phyloP scores from a whole-genome alignment of 257 asterid species.

The Nyctanthes arbortristis region DNA sequence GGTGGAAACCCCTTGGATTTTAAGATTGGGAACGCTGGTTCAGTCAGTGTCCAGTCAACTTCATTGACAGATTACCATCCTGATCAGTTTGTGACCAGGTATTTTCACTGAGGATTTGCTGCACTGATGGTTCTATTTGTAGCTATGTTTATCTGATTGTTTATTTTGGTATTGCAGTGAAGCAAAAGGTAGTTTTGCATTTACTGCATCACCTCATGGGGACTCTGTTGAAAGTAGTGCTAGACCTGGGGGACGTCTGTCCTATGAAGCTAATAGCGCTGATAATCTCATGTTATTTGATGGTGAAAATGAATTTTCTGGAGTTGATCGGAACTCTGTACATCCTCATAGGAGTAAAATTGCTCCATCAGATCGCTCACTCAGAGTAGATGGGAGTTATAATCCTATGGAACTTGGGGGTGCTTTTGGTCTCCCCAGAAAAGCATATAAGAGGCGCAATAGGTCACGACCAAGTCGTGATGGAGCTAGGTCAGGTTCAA shows the following conservation, averaged over 20 bases:
- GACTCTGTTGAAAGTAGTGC: constrained; percentile 94
- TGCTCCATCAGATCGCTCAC: constrained; percentile 45
- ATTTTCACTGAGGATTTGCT: constrained; percentile 22
- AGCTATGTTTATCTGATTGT: neutral
- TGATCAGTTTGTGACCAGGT: constrained; percentile 69
- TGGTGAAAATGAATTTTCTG: constrained; percentile 62
- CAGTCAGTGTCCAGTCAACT: constrained; percentile 78
- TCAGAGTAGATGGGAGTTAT: constrained; percentile 39
- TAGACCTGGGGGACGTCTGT: constrained; percentile 60
- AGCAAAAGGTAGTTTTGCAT: constrained; percentile 84
- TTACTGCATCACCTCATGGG: constrained; percentile 78
- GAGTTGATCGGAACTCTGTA: constrained; percentile 51
- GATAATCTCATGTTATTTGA: constrained; percentile 86
- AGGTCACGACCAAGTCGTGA: constrained; percentile 71
- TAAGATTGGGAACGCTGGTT: constrained; percentile 53
- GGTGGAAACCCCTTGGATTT: constrained; percentile 89
- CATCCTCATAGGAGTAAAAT: constrained; percentile 41
- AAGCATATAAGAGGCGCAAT: constrained; percentile 72
- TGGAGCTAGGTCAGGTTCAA: constrained; percentile 57
- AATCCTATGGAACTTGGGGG: constrained; percentile 49
- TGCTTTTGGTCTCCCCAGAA: constrained; percentile 56
- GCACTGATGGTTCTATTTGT: constrained; percentile 1
- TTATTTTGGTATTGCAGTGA: constrained; percentile 50
- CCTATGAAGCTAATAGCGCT: constrained; percentile 79
- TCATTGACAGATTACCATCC: constrained; percentile 69